Base-by-base conservation (phyloP, 345 rosid genomes). In the Hibiscus tridactylites region DNA sequence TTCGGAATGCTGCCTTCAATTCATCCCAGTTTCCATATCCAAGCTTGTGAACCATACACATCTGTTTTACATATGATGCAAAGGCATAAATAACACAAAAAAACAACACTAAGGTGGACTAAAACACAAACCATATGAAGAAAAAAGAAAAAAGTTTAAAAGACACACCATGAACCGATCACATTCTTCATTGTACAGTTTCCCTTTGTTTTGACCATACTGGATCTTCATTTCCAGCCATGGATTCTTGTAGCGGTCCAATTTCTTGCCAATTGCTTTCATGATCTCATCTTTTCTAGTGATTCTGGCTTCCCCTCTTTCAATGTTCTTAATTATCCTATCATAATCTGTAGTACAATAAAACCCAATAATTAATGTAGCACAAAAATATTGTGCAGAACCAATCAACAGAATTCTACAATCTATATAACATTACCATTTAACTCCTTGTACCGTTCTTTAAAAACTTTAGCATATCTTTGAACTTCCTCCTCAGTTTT, bases 1-100 rank as follows among this genome's bases (percentile, higher is more conserved):
- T 95, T 46, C 92, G 88, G 78, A 95, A 92, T 57, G 89, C 96
- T 1, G 91, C 84, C 85, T 95, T 95, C 70, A 95, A 88, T 77
- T 95, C 99, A 68, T 95, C 99, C 98, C 99, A 95, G 67, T 95
- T 92, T 71, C 99, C 99, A 79, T 95, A 92, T 6, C 99, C 98
- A 81, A 95, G 96, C 78, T 90, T 87, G 87, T 92, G 98, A 74
- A 95, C 88, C 98, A 88, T 95, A 90, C 99, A 92, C 76, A 92
- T 87, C 99, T 92, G 88, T 56, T 24, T 24, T 11, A 54, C 0
- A 49, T 58, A 29, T 35, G 65, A 74, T 35, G 50, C 6, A 17
- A 16, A 58, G 59, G 31, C 33, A 72, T 65, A 57, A n/a, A n/a
- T n/a, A n/a, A n/a, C n/a, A n/a, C n/a, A n/a, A n/a, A n/a, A n/a